Evolutionary conservation across 495 filamentous ascomycete genomes (phyloP), one percentile per base, ranked within the genome.

Genomic region (Polyplosphaeria fusca): DNA sequence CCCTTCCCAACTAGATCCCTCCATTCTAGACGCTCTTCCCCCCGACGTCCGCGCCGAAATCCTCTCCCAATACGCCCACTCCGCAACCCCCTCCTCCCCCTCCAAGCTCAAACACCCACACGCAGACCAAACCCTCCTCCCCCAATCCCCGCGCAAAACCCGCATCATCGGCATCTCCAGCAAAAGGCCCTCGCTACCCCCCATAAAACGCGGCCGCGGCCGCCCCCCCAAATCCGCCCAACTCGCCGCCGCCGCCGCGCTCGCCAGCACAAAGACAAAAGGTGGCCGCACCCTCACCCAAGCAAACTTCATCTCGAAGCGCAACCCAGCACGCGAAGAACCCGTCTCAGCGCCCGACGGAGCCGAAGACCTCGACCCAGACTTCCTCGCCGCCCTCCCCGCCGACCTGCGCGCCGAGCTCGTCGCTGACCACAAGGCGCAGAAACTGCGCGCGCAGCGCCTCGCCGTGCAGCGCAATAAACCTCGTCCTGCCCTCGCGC

Each of bases 1-100:
- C 3, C 59, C 64, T 20, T 74, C 71, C 4, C 71, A 74, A 54
- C 67, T 74, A 13, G 69, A 72, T 37, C 65, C 65, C 0, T 63
- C 64, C 12, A 73, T 67, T 12, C 82, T 95, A 51, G 78, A 83
- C 27, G 87, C 87, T 1, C 75, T 96, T 4, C 91, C 91, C 0
- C 84, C 86, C 39, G 89, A 93, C 55, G 81, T 96, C 60, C 85
- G 89, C 53, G 82, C 84, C 18, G 91, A 96, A 66, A 74, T 95
- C 7, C 72, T 92, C 5, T 80, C 78, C 3, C 85, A 84, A 46
- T 93, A 95, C 67, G 66, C 53, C 16, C 37, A 35, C 5, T 28
- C 32, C 4, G 51, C 55, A 5, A 60, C 62, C 16, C 56, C 61
- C 0, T 5, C 14, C 16, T 55, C 63, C 3, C 58, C 48, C 12